A percentile compares a stretch with the other conserved stretches of the same genome.
Evolutionary conservation across 345 rosid genomes (phyloP).

Genomic region (Ricinus communis): DNA sequence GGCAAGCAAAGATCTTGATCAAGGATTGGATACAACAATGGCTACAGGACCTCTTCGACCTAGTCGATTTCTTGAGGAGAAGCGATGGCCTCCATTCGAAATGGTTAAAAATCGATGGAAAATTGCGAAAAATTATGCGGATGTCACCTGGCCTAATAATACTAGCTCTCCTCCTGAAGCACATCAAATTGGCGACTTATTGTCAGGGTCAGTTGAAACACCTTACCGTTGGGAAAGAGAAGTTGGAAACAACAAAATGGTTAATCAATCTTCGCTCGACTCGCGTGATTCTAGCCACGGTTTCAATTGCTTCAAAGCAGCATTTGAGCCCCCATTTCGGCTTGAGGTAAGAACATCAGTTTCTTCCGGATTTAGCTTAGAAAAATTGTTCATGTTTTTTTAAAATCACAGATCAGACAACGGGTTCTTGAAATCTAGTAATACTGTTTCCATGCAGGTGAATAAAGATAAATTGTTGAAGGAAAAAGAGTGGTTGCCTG

Average conservation of each 20-base stretch:
- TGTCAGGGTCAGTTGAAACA: conserved; percentile 10
- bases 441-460: conserved; percentile 22
- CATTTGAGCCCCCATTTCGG: conserved; percentile 29
- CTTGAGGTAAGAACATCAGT: conserved; percentile 25
- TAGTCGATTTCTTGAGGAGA: conserved; percentile 38
- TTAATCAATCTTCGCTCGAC: conserved; percentile 22
- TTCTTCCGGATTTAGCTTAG: not conserved
- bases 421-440: not conserved
- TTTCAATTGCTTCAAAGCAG: conserved; percentile 19
- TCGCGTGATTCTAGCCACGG: conserved; percentile 5
- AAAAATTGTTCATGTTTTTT: too few species aligned
- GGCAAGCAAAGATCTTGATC: conserved; percentile 20
- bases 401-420: too few species aligned
- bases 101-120: conserved; percentile 31
- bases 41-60: conserved; percentile 32
- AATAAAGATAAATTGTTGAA: conserved; percentile 23
- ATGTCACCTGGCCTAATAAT: not conserved
- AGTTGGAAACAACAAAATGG: not conserved
- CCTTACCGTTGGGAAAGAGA: conserved; percentile 3
- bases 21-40: conserved; percentile 24
- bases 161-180: conserved; percentile 12
- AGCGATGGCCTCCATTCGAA: conserved; percentile 43
- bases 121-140: conserved; percentile 10
- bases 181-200: conserved; percentile 1
- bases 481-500: conserved; percentile 37